Conservation (phyloP, 192 early-diverging fungal species). For the Mortierella antarctica region DNA sequence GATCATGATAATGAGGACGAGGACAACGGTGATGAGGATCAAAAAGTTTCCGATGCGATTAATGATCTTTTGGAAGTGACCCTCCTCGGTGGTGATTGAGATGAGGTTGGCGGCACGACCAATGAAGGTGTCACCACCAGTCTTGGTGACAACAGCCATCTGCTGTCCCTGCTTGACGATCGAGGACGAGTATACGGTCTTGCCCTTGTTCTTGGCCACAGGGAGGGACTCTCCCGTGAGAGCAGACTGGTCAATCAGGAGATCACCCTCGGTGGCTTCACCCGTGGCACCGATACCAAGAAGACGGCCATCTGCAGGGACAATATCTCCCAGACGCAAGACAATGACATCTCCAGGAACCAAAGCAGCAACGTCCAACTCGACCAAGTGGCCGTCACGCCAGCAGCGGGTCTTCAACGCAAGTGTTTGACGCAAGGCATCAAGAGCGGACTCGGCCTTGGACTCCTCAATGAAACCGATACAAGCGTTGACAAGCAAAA, state of each 20-base stretch:
- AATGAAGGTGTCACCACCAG: constrained; percentile 94
- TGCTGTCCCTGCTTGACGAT: constrained; percentile 96
- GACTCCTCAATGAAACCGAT: constrained; percentile 96
- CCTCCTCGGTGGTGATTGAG: constrained; percentile 90
- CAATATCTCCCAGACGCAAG: constrained; percentile 93
- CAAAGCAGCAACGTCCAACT: constrained; percentile 78
- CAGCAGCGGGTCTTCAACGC: constrained; percentile 86
- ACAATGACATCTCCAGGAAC: constrained; percentile 95
- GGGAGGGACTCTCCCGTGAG: constrained; percentile 96
- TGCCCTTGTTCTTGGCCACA: constrained; percentile 83
- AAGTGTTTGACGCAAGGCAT: constrained; percentile 94
- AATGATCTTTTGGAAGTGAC: constrained; percentile 98
- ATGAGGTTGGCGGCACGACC: constrained; percentile 95
- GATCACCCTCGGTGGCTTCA: constrained; percentile 78
- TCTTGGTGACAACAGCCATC: constrained; percentile 92
- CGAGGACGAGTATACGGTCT: constrained; percentile 90
- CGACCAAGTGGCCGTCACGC: constrained; percentile 80
- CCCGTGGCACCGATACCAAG: constrained; percentile 81
- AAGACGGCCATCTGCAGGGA: constrained; percentile 91
- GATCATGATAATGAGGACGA: constrained; percentile 85
- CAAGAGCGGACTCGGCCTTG: constrained; percentile 92
- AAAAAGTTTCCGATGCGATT: constrained; percentile 94
- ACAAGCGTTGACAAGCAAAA: constrained; percentile 87
- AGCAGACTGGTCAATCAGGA: constrained; percentile 93
- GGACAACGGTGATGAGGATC: constrained; percentile 80